Evolutionary conservation across 495 filamentous ascomycete species (phyloP).

Genomic region (Xylaria bambusicola): DNA sequence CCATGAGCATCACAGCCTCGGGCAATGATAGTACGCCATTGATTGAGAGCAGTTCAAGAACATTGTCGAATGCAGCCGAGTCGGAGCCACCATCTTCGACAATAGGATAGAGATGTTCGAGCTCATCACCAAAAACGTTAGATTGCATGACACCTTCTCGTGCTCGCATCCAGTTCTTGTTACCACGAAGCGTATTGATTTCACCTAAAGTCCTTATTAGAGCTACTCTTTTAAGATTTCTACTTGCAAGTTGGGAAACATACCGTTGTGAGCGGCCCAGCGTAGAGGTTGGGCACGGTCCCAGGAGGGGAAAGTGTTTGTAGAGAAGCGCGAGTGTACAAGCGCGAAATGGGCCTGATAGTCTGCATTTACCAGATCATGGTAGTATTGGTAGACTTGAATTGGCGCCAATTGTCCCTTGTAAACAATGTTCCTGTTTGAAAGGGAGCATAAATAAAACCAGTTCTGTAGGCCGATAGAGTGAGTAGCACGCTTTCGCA

Average conservation of each 20-base stretch:
- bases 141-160: conserved; percentile 96
- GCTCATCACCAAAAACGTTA: conserved; percentile 87
- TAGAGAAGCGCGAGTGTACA: conserved; percentile 97
- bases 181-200: conserved; percentile 96
- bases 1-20: conserved; percentile 98
- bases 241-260: conserved; percentile 29
- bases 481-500: conserved; percentile 93
- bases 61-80: conserved; percentile 98
- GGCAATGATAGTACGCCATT: conserved; percentile 97
- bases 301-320: conserved; percentile 99
- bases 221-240: conserved; percentile 36
- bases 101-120: conserved; percentile 89
- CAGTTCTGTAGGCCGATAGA: conserved; percentile 95
- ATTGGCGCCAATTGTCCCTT: conserved; percentile 96
- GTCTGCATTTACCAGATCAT: conserved; percentile 95
- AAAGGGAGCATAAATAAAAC: conserved; percentile 98
- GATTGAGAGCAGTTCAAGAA: conserved; percentile 90
- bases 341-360: conserved; percentile 98
- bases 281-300: conserved; percentile 95
- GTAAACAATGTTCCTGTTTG: conserved; percentile 99
- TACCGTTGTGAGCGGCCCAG: conserved; percentile 98
- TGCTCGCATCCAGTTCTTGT: conserved; percentile 99
- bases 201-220: conserved; percentile 56
- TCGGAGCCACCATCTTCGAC: conserved; percentile 98
- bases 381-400: conserved; percentile 99